Evolutionary conservation across 2,329 filamentous ascomycete genomes (phyloP), one percentile per base, ranked within the genome.

Genomic region (Fusarium concolor): DNA sequence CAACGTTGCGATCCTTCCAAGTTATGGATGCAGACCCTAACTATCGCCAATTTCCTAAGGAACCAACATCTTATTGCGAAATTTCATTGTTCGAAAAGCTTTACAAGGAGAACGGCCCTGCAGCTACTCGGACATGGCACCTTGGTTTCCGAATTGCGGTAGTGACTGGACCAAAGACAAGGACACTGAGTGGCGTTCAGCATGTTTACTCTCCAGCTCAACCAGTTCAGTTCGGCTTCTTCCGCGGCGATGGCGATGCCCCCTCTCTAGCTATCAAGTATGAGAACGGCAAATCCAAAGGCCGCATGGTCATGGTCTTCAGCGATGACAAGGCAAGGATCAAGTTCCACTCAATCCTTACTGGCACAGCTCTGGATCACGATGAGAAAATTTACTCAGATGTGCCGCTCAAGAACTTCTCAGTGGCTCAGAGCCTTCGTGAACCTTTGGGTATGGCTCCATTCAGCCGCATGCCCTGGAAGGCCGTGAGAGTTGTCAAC

Each of bases 261-360:
- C 90, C 92, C 1, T 89, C 89, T 10, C 84, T 93, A 71, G 86
- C 92, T 35, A 79, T 97, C 33, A 89, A 90, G 41, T 89, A 93
- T 51, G 88, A 89, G 45, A 90, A 90, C 70, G 85, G 86, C 10
- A 85, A 87, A 22, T 82, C 86, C 39, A 88, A 89, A 60, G 91
- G 91, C 35, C 89, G 87, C 4, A 91, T 95, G 84, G 85, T 94
- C 20, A 82, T 96, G 70, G 90, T 92, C 0, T 97, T 97, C 78
- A 84, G 86, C 26, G 89, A 94, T 57, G 83, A 87, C n/a, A 86
- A 88, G 59, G 90, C 94, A 67, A 87, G 93, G 15, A 84, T 90
- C 47, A 84, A 84, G 31, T 85, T 97, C 52, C 91, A 95, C 75
- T 90, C 88, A 18, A 81, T 93, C 2, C 82, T 97, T 18, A 90